Evolutionary conservation across 345 rosid species (phyloP).

Genomic region (Eutrema japonicum): DNA sequence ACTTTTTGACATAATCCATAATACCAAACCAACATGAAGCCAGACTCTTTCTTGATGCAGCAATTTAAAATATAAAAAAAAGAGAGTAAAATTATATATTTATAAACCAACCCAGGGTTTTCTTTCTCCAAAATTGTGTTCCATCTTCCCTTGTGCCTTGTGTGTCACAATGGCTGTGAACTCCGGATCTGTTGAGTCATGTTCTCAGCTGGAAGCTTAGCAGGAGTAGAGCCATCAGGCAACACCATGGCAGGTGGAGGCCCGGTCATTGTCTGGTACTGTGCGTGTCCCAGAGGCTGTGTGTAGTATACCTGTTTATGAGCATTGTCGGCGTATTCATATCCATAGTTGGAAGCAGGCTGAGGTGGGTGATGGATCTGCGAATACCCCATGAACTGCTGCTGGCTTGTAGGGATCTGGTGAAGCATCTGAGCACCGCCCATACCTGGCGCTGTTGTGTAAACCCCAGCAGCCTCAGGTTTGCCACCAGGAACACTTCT

Average conservation of each 20-base stretch:
- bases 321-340: constrained; percentile 67
- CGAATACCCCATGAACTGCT: constrained; percentile 75
- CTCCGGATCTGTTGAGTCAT: constrained; percentile 66
- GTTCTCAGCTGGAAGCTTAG: constrained; percentile 57
- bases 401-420: constrained; percentile 75
- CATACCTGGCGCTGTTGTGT: constrained; percentile 56
- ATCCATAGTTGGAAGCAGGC: constrained; percentile 65
- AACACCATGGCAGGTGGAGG: constrained; percentile 49
- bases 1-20: constrained; percentile 50
- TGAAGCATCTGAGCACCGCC: constrained; percentile 62
- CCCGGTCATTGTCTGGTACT: constrained; percentile 83
- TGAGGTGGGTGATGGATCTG: constrained; percentile 87
- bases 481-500: constrained; percentile 61
- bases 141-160: constrained; percentile 36
- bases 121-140: constrained; percentile 77
- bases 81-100: constrained; percentile 19
- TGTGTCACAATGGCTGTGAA: constrained; percentile 61
- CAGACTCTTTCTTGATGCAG: constrained; percentile 42
- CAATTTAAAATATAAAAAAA: constrained; percentile 16
- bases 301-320: constrained; percentile 77
- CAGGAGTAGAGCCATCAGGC: constrained; percentile 58
- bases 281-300: constrained; percentile 77
- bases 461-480: constrained; percentile 67
- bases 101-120: constrained; percentile 37
- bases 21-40: constrained; percentile 67